A percentile compares a stretch with the other conserved stretches of the same genome.
These are phyloP conservation scores for Lipomyces starkeyi DNA, from an alignment of 805 yeast genomes.

Conservation along the genomic window DNA sequence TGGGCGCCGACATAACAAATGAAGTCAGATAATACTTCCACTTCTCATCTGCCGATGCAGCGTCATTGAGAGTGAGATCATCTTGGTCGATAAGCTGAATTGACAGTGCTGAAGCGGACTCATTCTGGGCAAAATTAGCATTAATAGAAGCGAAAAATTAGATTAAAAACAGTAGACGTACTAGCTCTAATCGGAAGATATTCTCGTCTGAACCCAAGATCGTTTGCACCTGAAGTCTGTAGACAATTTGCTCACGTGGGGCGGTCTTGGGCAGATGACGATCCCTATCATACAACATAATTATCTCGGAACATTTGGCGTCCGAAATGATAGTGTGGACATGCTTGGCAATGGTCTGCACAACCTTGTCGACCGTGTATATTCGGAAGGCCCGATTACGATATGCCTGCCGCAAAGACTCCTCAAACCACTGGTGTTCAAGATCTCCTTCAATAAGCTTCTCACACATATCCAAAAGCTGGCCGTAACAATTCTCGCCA, in stretches of 20 bases:
- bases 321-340: conserved; percentile 85
- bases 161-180: conserved; percentile 5
- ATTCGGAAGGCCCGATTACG: conserved; percentile 90
- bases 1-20: conserved; percentile 92
- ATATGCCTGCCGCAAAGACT: conserved; percentile 91
- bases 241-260: conserved; percentile 85
- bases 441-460: conserved; percentile 84
- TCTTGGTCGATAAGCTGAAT: conserved; percentile 87
- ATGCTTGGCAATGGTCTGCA: conserved; percentile 82
- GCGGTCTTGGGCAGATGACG: conserved; percentile 67
- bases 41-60: conserved; percentile 70
- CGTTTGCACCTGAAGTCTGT: conserved; percentile 84
- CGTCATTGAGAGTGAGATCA: conserved; percentile 82
- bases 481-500: conserved; percentile 59
- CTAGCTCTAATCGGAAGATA: conserved; percentile 84
- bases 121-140: conserved; percentile 45
- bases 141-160: background rate
- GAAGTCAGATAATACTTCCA: conserved; percentile 95
- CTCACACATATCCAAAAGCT: conserved; percentile 75
- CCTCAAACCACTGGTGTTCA: conserved; percentile 95
- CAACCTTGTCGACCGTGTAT: conserved; percentile 90
- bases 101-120: conserved; percentile 56
- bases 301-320: conserved; percentile 75
- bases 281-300: conserved; percentile 82
- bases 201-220: conserved; percentile 86